A percentile compares a stretch with the other conserved stretches of the same genome.
phyloP scores from a whole-genome alignment of 176 grass and related monocot species.

The Cenchrus fungigraminus region DNA sequence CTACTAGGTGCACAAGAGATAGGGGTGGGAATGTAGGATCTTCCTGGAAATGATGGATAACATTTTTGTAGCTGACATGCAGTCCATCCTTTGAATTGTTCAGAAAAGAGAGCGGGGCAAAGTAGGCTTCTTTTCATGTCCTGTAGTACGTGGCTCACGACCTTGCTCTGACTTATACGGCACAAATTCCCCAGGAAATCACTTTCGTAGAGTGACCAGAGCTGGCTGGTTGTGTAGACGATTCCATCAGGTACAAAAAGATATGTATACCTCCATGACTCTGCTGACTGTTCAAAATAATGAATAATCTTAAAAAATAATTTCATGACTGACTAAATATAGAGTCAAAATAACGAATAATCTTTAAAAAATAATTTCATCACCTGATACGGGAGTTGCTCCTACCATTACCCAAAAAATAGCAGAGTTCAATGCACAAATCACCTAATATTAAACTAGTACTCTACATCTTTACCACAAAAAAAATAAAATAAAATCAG shows the following conservation, averaged over 20 bases:
- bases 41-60: slow-evolving; percentile 10
- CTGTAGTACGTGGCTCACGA: slow-evolving; percentile 26
- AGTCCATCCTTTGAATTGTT: slow-evolving; percentile 25
- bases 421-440: not conserved
- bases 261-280: not conserved
- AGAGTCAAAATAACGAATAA: not conserved
- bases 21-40: not conserved
- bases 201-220: slow-evolving; percentile 24
- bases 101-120: not conserved
- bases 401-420: not conserved
- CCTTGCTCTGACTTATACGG: slow-evolving; percentile 39
- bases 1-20: slow-evolving; percentile 5
- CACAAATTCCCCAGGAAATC: slow-evolving; percentile 32
- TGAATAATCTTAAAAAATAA: not conserved
- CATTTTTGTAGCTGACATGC: not conserved
- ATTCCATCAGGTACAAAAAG: not conserved
- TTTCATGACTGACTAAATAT: not conserved
- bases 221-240: slow-evolving; percentile 23
- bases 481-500: not conserved
- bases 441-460: not conserved
- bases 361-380: not conserved
- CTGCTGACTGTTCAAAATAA: not conserved
- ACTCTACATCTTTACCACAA: not conserved
- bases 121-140: not conserved
- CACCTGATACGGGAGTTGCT: not conserved